Evolutionary conservation across 768 basidiomycete genomes (phyloP), one percentile per base, ranked within the genome.

Genomic region (Rhodotorula paludigena): DNA sequence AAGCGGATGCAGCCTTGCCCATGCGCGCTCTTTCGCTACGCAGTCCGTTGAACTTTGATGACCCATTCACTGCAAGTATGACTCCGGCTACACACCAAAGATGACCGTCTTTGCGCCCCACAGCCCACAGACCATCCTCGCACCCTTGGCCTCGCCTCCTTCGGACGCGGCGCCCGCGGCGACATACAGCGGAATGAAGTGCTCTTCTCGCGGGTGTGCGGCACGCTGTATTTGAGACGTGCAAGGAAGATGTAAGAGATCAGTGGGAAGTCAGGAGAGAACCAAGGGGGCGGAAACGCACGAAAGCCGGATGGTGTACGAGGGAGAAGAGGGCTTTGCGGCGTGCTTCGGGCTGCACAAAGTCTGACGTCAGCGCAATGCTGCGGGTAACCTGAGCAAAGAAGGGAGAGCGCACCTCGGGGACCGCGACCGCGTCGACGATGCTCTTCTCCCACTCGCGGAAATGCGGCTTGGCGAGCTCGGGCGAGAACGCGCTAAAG

Each of bases 131-230:
- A 85, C 86, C 68, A 87, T 80, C 23, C 87, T 85, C n/a, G 84
- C 82, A 25, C 82, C 80, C 8, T 86, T 85, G 58, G 81, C 81
- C 41, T 80, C 78, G 3, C 84, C 49, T 3, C 56, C 57, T 18
- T 42, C 32, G 21, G 41, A 25, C 49, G 84, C 86, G 15, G 87
- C 89, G 6, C 87, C 89, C 5, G 85, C 86, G 7, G 86, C 88
- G 48, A 90, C 81, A 76, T 89, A 89, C 23, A 91, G 69, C 16
- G 90, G 89, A 23, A 90, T 81, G 74, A 91, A 89, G 74, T 91
- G 89, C 36, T 92, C 90, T 69, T 85, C 85, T 5, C 87, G 82
- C 3, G 89, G 90, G 73, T 92, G 88, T 35, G 86, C 83, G 0
- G 80, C 74, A 8, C 85, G 82, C 47, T 48, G 47, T 5, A 28